phyloP scores from a whole-genome alignment of 176 grass and related monocot species.

The Carex littledalei region DNA sequence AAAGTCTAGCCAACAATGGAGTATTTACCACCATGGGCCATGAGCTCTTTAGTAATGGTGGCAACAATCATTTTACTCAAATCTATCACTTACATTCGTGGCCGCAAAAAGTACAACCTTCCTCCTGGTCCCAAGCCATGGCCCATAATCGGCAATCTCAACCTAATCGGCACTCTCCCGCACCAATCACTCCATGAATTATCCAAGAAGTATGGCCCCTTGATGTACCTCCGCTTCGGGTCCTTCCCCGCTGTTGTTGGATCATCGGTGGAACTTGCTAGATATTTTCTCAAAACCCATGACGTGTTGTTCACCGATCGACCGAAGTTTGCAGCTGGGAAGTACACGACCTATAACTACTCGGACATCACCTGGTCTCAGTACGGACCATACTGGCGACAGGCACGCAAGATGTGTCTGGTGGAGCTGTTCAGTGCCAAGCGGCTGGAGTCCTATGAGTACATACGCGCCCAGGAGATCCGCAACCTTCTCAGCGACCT shows the following conservation, averaged over 20 bases:
- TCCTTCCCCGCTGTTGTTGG: slow-evolving; percentile 57
- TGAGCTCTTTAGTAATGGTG: slow-evolving; percentile 33
- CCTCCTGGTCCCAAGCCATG: slow-evolving; percentile 53
- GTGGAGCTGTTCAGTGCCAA: slow-evolving; percentile 80
- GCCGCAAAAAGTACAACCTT: slow-evolving; percentile 40
- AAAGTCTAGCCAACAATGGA: slow-evolving; percentile 26
- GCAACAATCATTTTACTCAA: slow-evolving; percentile 33
- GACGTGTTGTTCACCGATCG: slow-evolving; percentile 55
- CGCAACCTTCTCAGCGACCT: slow-evolving; percentile 41
- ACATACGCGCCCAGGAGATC: slow-evolving; percentile 60
- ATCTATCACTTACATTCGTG: slow-evolving; percentile 1
- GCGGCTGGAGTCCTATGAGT: slow-evolving; percentile 62
- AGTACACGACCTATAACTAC: slow-evolving; percentile 75
- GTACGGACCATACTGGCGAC: slow-evolving; percentile 71
- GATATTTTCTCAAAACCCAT: slow-evolving; percentile 71
- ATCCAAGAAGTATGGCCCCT: slow-evolving; percentile 40
- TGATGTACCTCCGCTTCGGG: slow-evolving; percentile 53
- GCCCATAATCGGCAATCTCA: slow-evolving; percentile 74
- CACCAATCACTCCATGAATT: slow-evolving; percentile 68
- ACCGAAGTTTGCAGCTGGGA: slow-evolving; percentile 55
- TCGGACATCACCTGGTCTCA: slow-evolving; percentile 68
- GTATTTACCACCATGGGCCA: slow-evolving; percentile 27
- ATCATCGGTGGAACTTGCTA: slow-evolving; percentile 60
- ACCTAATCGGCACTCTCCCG: slow-evolving; percentile 52
- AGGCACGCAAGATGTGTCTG: slow-evolving; percentile 74